These are phyloP conservation scores for Cladosporium sp. DNA, from an alignment of 2,329 filamentous ascomycete species.

Conservation along the genomic window DNA sequence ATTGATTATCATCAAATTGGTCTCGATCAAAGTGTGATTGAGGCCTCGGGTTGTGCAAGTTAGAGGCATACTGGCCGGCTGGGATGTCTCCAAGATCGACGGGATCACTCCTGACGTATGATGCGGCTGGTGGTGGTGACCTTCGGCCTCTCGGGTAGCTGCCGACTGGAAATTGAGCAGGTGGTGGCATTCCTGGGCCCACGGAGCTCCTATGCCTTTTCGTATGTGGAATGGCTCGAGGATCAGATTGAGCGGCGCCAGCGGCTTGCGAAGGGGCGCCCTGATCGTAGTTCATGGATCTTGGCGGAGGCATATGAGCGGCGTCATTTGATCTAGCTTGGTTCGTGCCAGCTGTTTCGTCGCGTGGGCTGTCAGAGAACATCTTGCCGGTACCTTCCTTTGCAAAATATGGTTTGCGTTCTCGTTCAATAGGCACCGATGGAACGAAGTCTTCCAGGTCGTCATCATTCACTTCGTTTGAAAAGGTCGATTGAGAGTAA, in stretches of 20 bases:
- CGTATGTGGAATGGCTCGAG: conserved; percentile 15
- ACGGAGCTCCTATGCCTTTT: conserved; percentile 20
- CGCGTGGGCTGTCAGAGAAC: conserved; percentile 30
- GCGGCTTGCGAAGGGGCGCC: neutral
- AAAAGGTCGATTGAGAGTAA: conserved; percentile 31
- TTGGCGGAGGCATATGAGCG: neutral
- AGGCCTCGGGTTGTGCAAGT: conserved; percentile 21
- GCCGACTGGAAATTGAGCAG: conserved; percentile 12
- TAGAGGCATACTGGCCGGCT: conserved; percentile 23
- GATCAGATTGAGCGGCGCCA: neutral
- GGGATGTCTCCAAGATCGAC: conserved; percentile 22
- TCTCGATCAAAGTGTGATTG: conserved; percentile 16
- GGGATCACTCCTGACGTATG: conserved; percentile 24
- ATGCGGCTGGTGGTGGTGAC: conserved; percentile 21
- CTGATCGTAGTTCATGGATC: neutral
- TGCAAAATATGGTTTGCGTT: conserved; percentile 61
- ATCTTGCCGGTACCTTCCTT: conserved; percentile 57
- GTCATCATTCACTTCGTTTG: conserved; percentile 30
- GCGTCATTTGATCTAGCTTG: conserved; percentile 1
- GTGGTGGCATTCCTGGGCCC: conserved; percentile 17
- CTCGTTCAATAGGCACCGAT: conserved; percentile 56
- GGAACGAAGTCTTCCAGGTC: conserved; percentile 34
- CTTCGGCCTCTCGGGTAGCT: conserved; percentile 19
- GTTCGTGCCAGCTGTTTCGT: conserved; percentile 9
- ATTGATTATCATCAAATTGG: conserved; percentile 14